A percentile compares a stretch with the other conserved stretches of the same genome.
Evolutionary conservation across 177 flowering plant species (phyloP).

Genomic region (Vitis hybrid): DNA sequence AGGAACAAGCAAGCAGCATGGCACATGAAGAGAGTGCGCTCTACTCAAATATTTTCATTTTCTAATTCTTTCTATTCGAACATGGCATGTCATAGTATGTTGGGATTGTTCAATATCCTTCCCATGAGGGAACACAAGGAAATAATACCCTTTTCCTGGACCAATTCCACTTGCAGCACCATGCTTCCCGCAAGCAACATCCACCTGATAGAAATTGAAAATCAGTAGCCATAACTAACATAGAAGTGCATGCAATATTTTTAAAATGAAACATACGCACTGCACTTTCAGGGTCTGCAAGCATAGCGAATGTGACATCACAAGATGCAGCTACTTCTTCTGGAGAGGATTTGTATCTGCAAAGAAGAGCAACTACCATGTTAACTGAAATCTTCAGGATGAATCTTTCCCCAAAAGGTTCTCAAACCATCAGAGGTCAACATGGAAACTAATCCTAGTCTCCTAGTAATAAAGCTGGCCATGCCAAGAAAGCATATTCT

Average conservation of each 20-base stretch:
- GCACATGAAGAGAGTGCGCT: no score
- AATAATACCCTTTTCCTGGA: slow-evolving; percentile 79
- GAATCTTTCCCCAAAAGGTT: neutral
- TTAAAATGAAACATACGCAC: slow-evolving; percentile 54
- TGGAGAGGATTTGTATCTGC: slow-evolving; percentile 80
- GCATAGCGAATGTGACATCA: slow-evolving; percentile 95
- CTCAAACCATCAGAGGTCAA: neutral
- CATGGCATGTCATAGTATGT: no score
- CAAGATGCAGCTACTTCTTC: slow-evolving; percentile 87
- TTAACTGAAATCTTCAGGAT: neutral
- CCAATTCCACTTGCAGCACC: slow-evolving; percentile 82
- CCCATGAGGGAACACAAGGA: neutral
- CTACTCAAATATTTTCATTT: no score
- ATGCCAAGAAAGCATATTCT: no score
- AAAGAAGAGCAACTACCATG: slow-evolving; percentile 8
- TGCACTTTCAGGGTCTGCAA: slow-evolving; percentile 97
- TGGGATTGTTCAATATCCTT: no score
- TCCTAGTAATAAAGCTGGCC: no score
- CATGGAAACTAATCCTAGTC: neutral
- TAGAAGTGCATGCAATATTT: neutral
- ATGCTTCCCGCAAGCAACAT: slow-evolving; percentile 79
- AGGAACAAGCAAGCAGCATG: no score
- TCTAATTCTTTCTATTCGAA: no score
- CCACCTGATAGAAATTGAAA: slow-evolving; percentile 40
- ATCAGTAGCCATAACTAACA: slow-evolving; percentile 2